Conservation (phyloP, 768 basidiomycete genomes). For the Macrolepiota dolichaula region DNA sequence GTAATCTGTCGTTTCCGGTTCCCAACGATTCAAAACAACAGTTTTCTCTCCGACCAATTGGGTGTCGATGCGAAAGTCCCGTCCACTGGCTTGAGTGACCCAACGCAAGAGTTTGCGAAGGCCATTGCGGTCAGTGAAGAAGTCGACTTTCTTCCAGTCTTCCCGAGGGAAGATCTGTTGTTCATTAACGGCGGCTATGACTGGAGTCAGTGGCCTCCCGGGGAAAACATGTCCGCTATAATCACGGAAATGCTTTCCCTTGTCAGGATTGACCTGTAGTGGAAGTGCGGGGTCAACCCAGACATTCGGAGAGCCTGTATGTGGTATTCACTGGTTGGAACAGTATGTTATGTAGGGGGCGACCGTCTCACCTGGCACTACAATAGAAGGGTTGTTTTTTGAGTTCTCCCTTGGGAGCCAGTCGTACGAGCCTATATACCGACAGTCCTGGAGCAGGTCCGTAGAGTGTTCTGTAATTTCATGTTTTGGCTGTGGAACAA, state of each 20-base stretch:
- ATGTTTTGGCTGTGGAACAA: background rate
- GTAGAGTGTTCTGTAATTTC: background rate
- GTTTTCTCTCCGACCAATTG: conserved; percentile 59
- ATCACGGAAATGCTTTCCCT: conserved; percentile 46
- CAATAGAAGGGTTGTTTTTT: conserved; percentile 42
- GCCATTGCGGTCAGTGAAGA: conserved; percentile 63
- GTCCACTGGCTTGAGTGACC: conserved; percentile 31
- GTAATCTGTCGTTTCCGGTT: conserved; percentile 27
- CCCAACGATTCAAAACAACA: conserved; percentile 61
- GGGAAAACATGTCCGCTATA: conserved; percentile 49
- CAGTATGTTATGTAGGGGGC: background rate
- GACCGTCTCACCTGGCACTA: conserved; percentile 37
- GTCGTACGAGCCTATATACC: conserved; percentile 53
- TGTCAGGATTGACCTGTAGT: conserved; percentile 50
- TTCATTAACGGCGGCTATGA: conserved; percentile 56
- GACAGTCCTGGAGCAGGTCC: conserved; percentile 25
- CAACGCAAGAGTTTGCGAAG: conserved; percentile 62
- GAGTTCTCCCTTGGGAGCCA: conserved; percentile 32
- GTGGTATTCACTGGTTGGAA: background rate
- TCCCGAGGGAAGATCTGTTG: conserved; percentile 26
- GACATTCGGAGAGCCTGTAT: conserved; percentile 54
- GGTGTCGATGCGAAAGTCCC: conserved; percentile 66
- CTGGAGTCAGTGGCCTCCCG: conserved; percentile 40
- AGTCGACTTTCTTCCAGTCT: conserved; percentile 40
- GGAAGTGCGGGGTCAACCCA: conserved; percentile 51